A percentile compares a stretch with the other conserved stretches of the same genome.
These are phyloP conservation scores for Nidula niveotomentosa DNA, from an alignment of 1,284 basidiomycete species.

Conservation along the genomic window DNA sequence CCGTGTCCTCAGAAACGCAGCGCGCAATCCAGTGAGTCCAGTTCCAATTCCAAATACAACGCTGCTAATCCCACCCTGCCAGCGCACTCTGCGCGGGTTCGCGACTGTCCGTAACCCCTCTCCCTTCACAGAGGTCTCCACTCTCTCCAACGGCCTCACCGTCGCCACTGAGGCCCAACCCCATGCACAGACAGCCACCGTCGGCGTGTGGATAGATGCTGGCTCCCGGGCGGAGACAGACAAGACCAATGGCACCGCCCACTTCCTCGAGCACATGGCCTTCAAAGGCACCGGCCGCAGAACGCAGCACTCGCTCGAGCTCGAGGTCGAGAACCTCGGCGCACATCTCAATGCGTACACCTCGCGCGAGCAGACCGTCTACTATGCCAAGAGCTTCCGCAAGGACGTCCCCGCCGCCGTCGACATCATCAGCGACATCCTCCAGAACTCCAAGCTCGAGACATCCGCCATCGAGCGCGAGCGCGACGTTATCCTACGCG, in stretches of 20 bases:
- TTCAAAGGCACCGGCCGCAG: slow-evolving; percentile 94
- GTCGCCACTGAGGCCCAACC: slow-evolving; percentile 91
- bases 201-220: slow-evolving; percentile 99
- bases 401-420: slow-evolving; percentile 93
- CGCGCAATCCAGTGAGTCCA: slow-evolving; percentile 52
- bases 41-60: not conserved
- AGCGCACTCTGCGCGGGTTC: slow-evolving; percentile 46
- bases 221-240: slow-evolving; percentile 96
- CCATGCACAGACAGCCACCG: slow-evolving; percentile 96
- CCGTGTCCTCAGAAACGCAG: slow-evolving; percentile 58
- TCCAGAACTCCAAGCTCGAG: slow-evolving; percentile 98
- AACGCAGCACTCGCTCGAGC: slow-evolving; percentile 89
- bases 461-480: slow-evolving; percentile 89
- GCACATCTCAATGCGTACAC: slow-evolving; percentile 99
- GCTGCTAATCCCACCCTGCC: slow-evolving; percentile 6
- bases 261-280: slow-evolving; percentile 99
- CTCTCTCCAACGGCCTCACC: slow-evolving; percentile 90
- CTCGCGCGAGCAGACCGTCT: slow-evolving; percentile 98
- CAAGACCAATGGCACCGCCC: slow-evolving; percentile 94
- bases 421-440: slow-evolving; percentile 98
- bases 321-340: slow-evolving; percentile 98
- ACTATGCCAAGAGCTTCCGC: slow-evolving; percentile 99
- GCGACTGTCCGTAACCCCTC: slow-evolving; percentile 72
- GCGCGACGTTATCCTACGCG: slow-evolving; percentile 94
- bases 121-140: slow-evolving; percentile 86